Base-by-base conservation (phyloP, 148 eudicot species). In the Polygonum aviculare region DNA sequence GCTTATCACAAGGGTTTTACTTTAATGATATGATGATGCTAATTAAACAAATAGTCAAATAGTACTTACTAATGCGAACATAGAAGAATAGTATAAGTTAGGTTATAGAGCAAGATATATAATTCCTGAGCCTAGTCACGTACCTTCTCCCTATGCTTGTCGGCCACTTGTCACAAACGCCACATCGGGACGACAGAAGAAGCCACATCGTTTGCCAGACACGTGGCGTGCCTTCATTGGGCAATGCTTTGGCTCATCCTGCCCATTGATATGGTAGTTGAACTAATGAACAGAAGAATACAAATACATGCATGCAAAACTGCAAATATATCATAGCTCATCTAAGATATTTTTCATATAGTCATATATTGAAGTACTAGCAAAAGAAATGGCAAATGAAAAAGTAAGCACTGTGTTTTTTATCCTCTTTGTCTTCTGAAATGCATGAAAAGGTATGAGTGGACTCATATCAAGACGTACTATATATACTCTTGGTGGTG, bases 21-120 rank as follows among this genome's bases (percentile, higher is more conserved):
- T 70, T 70, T 70, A 15, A 70, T 38, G 73, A 70, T 70, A 15
- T 70, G 73, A 38, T 70, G 73, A 70, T 70, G 73, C 39, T 70
- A 70, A 70, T 16, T 48, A 72, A 72, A 72, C 31, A 26, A 26
- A 26, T 26, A 26, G 31, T 26, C 31, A 26, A 26, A 26, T 26
- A 26, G 31, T 26, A 26, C 31, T 72, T 40, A 3, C 5, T 72
- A 72, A 48, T 72, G 54, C 75, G 45, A 72, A 45, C 54, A 72
- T 44, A 72, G 19, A 72, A 72, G 19, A 72, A 71, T 71, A 71
- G 50, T 50, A 71, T 71, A 71, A 71, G 70, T 48, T 41, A 48
- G 33, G 54, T 45, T 41, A 41, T 45, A n/a, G 54, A 72, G 54
- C 50, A 72, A 72, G 52, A 72, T 21, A n/a, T n/a, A n/a, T n/a